Evolutionary conservation across 192 early-diverging fungal genomes (phyloP), one percentile per base, ranked within the genome.

Genomic region (Backusella mclennaniae): DNA sequence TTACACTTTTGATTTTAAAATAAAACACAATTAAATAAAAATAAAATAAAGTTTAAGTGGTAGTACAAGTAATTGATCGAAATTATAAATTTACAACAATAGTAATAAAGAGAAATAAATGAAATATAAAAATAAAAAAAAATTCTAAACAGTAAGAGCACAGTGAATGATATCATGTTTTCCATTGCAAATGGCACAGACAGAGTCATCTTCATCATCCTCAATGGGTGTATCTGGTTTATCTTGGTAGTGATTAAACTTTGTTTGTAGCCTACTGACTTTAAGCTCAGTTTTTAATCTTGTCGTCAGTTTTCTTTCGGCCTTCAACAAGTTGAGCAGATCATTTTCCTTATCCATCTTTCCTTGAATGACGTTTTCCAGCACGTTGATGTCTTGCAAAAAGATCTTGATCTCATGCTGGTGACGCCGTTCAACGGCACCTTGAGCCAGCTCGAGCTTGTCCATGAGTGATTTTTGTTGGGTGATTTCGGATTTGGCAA

Each of bases 401-500:
- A 75, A 67, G 6, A 75, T 14, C 31, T 67, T 38, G 15, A 75
- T 11, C 38, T 75, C 66, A 12, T 67, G 23, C 23, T 67, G 59
- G 14, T 78, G 35, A 7, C 76, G 78, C 66, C 82, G 75, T n/a
- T 69, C 35, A 63, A 72, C 76, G 9, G 78, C 77, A 7, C 72
- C 46, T 17, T 76, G 35, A 33, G 83, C 80, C 17, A 75, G 71
- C 69, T 84, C 77, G 14, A 82, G 49, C 31, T 80, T 71, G 6
- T 77, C 26, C 7, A 63, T 63, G 6, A 5, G 3, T 3, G 2
- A 4, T 4, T 26, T 63, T 12, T 63, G 56, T 29, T 26, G 56
- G 4, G 56, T 15, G 23, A 63, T 26, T 29, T 63, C 56, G 8
- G 11, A 14, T 63, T 14, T 63, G 21, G 56, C 9, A 1, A 1